Conservation (phyloP, 2,329 filamentous ascomycete genomes). For the Epichloe sp. region DNA sequence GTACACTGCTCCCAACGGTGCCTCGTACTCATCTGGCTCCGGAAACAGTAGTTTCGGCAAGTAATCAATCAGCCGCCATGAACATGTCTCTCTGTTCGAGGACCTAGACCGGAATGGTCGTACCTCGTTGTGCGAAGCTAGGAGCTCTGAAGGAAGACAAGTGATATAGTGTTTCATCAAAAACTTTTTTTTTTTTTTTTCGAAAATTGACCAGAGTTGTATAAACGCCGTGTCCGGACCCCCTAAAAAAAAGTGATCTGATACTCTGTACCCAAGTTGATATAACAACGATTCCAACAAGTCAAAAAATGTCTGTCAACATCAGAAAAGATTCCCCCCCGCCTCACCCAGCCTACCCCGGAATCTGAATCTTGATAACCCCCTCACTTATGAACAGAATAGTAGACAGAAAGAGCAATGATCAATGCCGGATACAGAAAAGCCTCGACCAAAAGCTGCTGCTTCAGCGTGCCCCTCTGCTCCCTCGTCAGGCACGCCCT, state of each 20-base stretch:
- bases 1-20: constrained; percentile 40
- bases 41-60: not conserved
- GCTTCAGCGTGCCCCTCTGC: constrained; percentile 18
- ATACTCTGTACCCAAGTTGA: not conserved
- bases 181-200: not conserved
- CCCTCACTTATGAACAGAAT: constrained; percentile 12
- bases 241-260: too few species aligned
- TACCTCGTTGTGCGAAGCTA: not conserved
- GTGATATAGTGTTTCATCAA: not conserved
- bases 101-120: not conserved
- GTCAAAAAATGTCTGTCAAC: not conserved
- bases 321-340: not conserved
- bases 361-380: too few species aligned
- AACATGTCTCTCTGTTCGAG: not conserved
- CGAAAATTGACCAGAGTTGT: not conserved
- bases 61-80: not conserved
- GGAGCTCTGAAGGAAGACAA: not conserved
- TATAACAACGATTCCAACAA: not conserved
- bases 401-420: constrained; percentile 18
- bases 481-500: constrained; percentile 22
- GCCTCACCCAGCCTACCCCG: not conserved
- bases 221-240: too few species aligned
- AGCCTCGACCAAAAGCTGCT: constrained; percentile 25
- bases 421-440: constrained; percentile 21
- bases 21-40: not conserved